Evolutionary conservation across 805 yeast species (phyloP), one percentile per base, ranked within the genome.

Genomic region (Kodamaea lidongshanica): DNA sequence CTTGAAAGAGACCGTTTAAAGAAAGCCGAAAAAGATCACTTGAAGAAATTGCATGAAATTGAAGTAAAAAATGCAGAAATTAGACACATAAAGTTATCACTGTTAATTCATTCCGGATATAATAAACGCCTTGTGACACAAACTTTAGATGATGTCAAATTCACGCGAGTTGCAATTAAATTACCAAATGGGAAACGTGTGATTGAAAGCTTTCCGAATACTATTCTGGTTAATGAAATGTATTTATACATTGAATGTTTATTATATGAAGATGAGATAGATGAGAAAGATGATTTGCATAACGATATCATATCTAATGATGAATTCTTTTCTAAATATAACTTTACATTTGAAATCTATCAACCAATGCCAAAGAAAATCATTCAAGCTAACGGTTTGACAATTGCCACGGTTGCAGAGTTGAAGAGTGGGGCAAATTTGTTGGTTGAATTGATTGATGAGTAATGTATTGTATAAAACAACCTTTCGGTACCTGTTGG

Each of bases 1-100:
- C 46, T 65, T 14, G 56, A 67, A 19, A 63, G 59, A 27, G 92
- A 83, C 52, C 65, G 60, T 40, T 41, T 64, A 23, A 76, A 78
- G 44, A 71, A 70, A 45, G 54, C 63, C 22, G 60, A 69, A 37
- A 70, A 65, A 39, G 54, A 52, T 45, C 40, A 32, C 23, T 42
- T 43, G 26, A 23, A 32, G 9, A 22, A 27, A 18, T 34, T 29
- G 25, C 21, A 20, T n/a, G 18, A 23, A 30, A 54, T 44, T 17
- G 42, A 41, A 32, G 32, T 41, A 24, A 39, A 13, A 11, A 25
- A 20, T 19, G 34, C 16, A 20, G 13, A 6, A 8, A 16, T 20
- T n/a, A 30, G 14, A 17, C 20, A 14, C n/a, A n/a, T 5, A 12
- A 30, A 30, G 16, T 25, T 30, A 15, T 11, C 11, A 10, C 21